Evolutionary conservation across 805 yeast genomes (phyloP).

Genomic region (Candida ficus): DNA sequence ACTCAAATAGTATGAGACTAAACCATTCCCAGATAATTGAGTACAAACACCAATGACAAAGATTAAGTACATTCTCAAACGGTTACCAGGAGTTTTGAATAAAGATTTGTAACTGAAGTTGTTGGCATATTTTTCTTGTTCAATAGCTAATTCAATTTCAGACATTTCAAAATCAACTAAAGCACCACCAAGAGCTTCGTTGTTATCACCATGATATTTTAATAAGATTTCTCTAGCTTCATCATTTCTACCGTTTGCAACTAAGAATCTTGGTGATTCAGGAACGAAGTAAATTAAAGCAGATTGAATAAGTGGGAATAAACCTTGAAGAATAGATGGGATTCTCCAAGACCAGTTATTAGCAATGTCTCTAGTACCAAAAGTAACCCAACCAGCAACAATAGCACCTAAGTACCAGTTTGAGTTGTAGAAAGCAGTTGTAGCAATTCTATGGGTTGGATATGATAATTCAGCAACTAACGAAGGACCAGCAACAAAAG

Average conservation of each 20-base stretch:
- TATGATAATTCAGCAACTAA: constrained; percentile 45
- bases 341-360: constrained; percentile 45
- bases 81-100: constrained; percentile 30
- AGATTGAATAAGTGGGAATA: constrained; percentile 39
- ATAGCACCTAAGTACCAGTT: constrained; percentile 48
- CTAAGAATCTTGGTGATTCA: constrained; percentile 42
- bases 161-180: constrained; percentile 34
- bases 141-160: constrained; percentile 36
- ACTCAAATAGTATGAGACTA: constrained; percentile 44
- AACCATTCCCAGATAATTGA: constrained; percentile 47
- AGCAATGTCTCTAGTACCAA: constrained; percentile 32
- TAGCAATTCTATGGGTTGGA: constrained; percentile 36
- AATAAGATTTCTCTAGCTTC: constrained; percentile 39
- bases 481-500: constrained; percentile 40
- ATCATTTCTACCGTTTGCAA: constrained; percentile 35
- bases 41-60: constrained; percentile 28
- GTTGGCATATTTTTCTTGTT: constrained; percentile 32
- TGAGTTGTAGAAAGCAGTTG: constrained; percentile 39
- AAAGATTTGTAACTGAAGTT: constrained; percentile 32
- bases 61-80: constrained; percentile 35
- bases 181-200: constrained; percentile 17
- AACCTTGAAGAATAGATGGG: constrained; percentile 46
- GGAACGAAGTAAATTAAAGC: constrained; percentile 35
- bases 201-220: constrained; percentile 34
- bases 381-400: constrained; percentile 45